Evolutionary conservation across 306 rosid species (phyloP).

Genomic region (Prunus persica): DNA sequence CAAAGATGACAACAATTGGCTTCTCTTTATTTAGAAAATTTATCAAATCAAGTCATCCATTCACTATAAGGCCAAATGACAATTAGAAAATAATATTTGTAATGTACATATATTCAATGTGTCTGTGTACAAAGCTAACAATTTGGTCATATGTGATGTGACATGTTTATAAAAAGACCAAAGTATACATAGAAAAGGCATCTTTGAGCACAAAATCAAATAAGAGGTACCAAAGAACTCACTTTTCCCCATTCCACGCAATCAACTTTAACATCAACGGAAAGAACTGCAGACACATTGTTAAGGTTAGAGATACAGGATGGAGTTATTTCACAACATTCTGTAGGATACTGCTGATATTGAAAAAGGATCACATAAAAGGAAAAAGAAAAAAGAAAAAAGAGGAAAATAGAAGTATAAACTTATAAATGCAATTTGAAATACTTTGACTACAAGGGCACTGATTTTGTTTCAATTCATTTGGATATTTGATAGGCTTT

Average conservation of each 20-base stretch:
- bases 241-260: constrained; percentile 94
- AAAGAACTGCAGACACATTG: constrained; percentile 68
- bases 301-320: constrained; percentile 22
- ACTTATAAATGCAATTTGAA: neutral
- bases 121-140: neutral
- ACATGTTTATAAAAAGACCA: neutral
- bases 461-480: neutral
- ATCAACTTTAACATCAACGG: constrained; percentile 90
- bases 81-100: neutral
- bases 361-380: neutral
- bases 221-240: constrained; percentile 20
- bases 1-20: neutral
- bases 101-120: neutral
- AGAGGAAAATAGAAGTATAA: neutral
- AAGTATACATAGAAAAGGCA: neutral
- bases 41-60: neutral
- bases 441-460: neutral
- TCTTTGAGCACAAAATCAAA: constrained; percentile 19
- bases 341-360: neutral
- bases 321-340: neutral
- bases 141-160: neutral
- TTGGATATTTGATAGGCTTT: neutral
- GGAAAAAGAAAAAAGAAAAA: neutral
- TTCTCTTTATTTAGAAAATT: neutral
- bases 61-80: neutral